These are phyloP conservation scores for Oxyria digyna DNA, from an alignment of 148 eudicot species.

Conservation along the genomic window DNA sequence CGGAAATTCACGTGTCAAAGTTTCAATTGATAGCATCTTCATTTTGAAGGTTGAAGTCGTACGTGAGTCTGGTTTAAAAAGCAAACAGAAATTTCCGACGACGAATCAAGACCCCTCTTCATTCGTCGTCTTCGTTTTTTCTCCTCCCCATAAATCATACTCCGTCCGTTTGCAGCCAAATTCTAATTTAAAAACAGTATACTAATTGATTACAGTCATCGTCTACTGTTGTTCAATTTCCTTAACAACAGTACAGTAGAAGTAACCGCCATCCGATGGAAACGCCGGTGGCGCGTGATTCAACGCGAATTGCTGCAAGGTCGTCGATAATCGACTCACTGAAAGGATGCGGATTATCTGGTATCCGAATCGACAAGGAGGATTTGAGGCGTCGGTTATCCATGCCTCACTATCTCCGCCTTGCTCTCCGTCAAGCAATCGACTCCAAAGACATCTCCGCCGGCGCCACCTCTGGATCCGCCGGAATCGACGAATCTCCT, in stretches of 20 bases:
- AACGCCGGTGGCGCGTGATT: slow-evolving; percentile 11
- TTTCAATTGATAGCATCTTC: too few species aligned
- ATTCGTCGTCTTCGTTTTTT: not conserved
- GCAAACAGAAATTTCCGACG: not conserved
- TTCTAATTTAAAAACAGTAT: too few species aligned
- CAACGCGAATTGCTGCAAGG: slow-evolving; percentile 22
- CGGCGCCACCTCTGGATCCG: slow-evolving; percentile 15
- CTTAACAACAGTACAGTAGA: not conserved
- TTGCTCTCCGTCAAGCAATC: slow-evolving; percentile 39
- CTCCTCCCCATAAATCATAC: not conserved
- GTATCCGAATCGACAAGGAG: slow-evolving; percentile 24
- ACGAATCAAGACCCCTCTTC: not conserved
- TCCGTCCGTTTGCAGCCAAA: too few species aligned
- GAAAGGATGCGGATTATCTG: slow-evolving; percentile 24
- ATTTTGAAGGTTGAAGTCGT: too few species aligned
- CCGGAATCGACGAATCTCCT: slow-evolving; percentile 15
- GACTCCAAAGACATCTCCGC: slow-evolving; percentile 18
- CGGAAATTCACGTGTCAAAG: too few species aligned
- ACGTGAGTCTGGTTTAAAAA: not conserved
- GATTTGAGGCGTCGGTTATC: slow-evolving; percentile 28
- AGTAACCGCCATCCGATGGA: not conserved
- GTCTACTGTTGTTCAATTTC: not conserved
- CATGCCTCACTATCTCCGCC: slow-evolving; percentile 39
- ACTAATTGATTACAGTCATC: not conserved
- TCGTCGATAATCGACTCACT: slow-evolving; percentile 45